Percentiles rank a stretch among this genome's conserved stretches.
Evolutionary conservation across 169 alveolate genomes (phyloP).

Genomic region (Eimeria sp.): DNA sequence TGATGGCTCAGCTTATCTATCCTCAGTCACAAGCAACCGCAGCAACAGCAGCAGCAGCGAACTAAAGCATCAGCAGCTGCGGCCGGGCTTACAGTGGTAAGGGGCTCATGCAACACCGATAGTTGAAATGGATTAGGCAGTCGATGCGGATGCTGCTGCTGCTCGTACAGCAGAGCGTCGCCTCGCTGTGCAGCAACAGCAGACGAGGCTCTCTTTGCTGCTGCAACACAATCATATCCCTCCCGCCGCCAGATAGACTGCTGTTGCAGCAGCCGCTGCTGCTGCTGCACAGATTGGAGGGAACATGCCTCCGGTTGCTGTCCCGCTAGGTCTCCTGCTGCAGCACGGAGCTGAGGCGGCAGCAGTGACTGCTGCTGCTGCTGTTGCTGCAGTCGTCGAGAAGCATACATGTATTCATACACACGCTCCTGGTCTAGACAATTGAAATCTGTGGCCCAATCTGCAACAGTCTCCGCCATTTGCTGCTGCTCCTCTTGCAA

Average conservation of each 20-base stretch:
- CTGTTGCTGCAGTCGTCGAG: constrained; percentile 59
- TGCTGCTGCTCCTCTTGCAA: constrained; percentile 46
- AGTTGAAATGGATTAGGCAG: constrained; percentile 27
- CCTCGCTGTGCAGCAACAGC: constrained; percentile 61
- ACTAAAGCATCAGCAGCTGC: constrained; percentile 2
- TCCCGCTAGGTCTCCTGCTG: constrained; percentile 19
- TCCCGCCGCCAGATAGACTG: constrained; percentile 71
- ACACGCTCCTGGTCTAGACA: constrained; percentile 75
- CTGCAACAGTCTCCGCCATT: constrained; percentile 64
- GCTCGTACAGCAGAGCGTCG: constrained; percentile 55
- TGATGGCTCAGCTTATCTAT: neutral
- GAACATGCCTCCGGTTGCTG: constrained; percentile 26
- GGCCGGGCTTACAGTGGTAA: constrained; percentile 2
- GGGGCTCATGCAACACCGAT: neutral
- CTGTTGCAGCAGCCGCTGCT: constrained; percentile 76
- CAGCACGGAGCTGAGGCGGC: constrained; percentile 4
- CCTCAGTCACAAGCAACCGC: neutral
- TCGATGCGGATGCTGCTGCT: constrained; percentile 59
- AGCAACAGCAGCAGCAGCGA: neutral
- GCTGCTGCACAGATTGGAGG: constrained; percentile 50
- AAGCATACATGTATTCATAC: constrained; percentile 69
- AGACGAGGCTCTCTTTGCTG: constrained; percentile 32
- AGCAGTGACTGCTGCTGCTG: constrained; percentile 70
- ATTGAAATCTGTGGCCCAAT: constrained; percentile 75
- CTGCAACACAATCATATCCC: constrained; percentile 59